phyloP scores from a whole-genome alignment of 2,329 filamentous ascomycete species.

The Diplocarpon rosae region DNA sequence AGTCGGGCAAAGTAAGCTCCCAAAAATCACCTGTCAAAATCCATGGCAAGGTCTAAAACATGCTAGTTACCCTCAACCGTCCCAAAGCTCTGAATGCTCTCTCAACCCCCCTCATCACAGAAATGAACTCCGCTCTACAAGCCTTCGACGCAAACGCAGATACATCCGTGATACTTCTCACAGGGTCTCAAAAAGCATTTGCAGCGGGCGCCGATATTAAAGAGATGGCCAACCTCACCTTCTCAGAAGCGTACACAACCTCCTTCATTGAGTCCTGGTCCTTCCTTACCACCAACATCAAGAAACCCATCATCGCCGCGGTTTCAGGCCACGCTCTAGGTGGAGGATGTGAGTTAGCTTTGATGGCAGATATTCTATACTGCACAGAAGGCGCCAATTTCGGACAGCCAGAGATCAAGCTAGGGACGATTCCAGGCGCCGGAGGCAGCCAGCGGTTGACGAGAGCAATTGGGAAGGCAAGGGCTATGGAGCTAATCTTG shows the following conservation, averaged over 20 bases:
- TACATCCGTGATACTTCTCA: slow-evolving; percentile 71
- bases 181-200: slow-evolving; percentile 82
- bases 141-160: slow-evolving; percentile 58
- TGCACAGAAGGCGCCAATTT: slow-evolving; percentile 79
- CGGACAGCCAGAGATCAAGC: slow-evolving; percentile 93
- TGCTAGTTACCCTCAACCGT: slow-evolving; percentile 76
- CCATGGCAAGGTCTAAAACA: too few relatives aligned
- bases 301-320: slow-evolving; percentile 89
- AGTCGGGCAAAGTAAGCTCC: slow-evolving; percentile 54
- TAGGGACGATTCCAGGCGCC: slow-evolving; percentile 84
- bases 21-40: too few relatives aligned
- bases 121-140: slow-evolving; percentile 71
- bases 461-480: slow-evolving; percentile 69
- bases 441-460: slow-evolving; percentile 87
- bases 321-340: slow-evolving; percentile 92
- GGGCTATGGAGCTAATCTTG: slow-evolving; percentile 84
- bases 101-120: slow-evolving; percentile 77
- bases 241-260: slow-evolving; percentile 73
- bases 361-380: slow-evolving; percentile 97
- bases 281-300: slow-evolving; percentile 67
- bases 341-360: slow-evolving; percentile 88
- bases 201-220: slow-evolving; percentile 97
- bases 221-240: slow-evolving; percentile 91
- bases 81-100: slow-evolving; percentile 94
- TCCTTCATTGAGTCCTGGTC: slow-evolving; percentile 98